A percentile compares a stretch with the other conserved stretches of the same genome.
Evolutionary conservation across 2,329 filamentous ascomycete species (phyloP).

Genomic region (Lachnellula hyalina): DNA sequence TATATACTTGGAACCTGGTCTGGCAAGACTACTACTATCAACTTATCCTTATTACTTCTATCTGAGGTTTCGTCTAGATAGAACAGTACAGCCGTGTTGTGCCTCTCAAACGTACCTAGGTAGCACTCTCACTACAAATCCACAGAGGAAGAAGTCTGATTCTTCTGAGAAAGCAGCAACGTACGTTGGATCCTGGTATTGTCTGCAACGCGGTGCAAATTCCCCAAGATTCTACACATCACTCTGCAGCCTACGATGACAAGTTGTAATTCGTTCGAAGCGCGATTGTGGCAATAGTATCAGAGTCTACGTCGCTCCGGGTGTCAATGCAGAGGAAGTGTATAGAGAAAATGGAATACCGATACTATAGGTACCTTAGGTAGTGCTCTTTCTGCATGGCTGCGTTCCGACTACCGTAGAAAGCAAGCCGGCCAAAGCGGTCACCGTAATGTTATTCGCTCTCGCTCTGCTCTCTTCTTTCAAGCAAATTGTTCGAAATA

Average conservation of each 20-base stretch:
- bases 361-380: too few species aligned
- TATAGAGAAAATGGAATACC: slow-evolving; percentile 56
- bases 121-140: background rate
- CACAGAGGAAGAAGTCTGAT: background rate
- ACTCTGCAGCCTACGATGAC: slow-evolving; percentile 85
- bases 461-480: too few species aligned
- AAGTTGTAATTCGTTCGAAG: slow-evolving; percentile 47
- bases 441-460: background rate
- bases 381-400: slow-evolving; percentile 38
- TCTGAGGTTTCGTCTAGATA: too few species aligned
- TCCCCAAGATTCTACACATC: slow-evolving; percentile 82
- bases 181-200: background rate
- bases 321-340: slow-evolving; percentile 55
- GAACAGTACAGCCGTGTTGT: too few species aligned
- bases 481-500: too few species aligned
- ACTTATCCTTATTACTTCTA: too few species aligned
- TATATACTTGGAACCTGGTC: too few species aligned
- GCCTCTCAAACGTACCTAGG: too few species aligned
- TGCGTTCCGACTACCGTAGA: slow-evolving; percentile 51
- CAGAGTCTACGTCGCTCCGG: slow-evolving; percentile 52
- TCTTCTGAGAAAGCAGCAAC: background rate
- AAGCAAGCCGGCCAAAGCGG: slow-evolving; percentile 23
- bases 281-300: slow-evolving; percentile 49
- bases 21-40: too few species aligned
- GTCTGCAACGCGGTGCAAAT: slow-evolving; percentile 71